These are phyloP conservation scores for Filobasidium uniguttulatum DNA, from an alignment of 1,284 basidiomycete genomes.

Conservation along the genomic window DNA sequence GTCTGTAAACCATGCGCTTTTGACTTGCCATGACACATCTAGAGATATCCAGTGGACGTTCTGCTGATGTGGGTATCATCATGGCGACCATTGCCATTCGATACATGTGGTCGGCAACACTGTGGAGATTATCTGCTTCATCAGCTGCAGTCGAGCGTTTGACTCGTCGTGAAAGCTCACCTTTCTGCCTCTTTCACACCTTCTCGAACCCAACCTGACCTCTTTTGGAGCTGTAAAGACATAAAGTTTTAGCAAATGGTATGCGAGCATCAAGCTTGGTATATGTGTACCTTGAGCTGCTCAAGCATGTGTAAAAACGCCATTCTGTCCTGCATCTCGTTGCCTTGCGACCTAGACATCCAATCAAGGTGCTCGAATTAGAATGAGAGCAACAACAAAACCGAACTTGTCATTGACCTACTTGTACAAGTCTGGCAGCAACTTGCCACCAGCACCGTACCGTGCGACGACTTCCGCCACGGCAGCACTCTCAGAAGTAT, in stretches of 20 bases:
- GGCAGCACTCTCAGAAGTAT: no score
- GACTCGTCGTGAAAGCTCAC: slow-evolving; percentile 35
- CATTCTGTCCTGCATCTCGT: slow-evolving; percentile 52
- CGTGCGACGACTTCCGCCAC: no score
- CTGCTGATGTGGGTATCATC: slow-evolving; percentile 53
- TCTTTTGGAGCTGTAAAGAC: slow-evolving; percentile 47
- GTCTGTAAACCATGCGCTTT: not conserved
- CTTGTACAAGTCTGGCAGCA: slow-evolving; percentile 30
- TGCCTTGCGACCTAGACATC: slow-evolving; percentile 45
- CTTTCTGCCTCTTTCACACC: slow-evolving; percentile 66
- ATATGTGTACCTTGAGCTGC: slow-evolving; percentile 55
- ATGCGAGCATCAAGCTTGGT: not conserved
- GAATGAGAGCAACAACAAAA: not conserved
- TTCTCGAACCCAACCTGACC: slow-evolving; percentile 85
- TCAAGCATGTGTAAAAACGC: slow-evolving; percentile 82
- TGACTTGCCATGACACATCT: slow-evolving; percentile 41
- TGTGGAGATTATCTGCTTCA: slow-evolving; percentile 33
- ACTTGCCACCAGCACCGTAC: slow-evolving; percentile 32
- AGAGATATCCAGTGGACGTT: slow-evolving; percentile 51
- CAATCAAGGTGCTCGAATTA: no score
- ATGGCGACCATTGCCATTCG: slow-evolving; percentile 86
- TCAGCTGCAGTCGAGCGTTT: not conserved
- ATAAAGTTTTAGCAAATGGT: not conserved
- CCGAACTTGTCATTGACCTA: slow-evolving; percentile 13
- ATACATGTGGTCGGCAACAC: slow-evolving; percentile 96